Percentiles rank a stretch among this genome's conserved stretches.
Evolutionary conservation across 2,329 filamentous ascomycete species (phyloP).

Genomic region (Tolypocladium inflatum): DNA sequence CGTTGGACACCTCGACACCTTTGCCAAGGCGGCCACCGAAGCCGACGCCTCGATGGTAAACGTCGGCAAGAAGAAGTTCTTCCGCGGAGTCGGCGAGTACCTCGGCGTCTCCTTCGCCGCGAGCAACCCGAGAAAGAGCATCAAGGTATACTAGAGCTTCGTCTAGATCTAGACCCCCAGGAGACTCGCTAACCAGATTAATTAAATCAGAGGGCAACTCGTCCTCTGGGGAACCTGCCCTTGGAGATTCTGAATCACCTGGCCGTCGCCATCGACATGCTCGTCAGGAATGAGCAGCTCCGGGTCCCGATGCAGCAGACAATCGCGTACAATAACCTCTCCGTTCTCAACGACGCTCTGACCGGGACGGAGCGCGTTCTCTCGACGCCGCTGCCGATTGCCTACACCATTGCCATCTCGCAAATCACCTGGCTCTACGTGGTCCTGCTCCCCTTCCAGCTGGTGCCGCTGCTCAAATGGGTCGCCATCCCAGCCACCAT

Average conservation of each 20-base stretch:
- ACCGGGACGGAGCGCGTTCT: constrained; percentile 68
- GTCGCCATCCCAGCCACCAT: constrained; percentile 70
- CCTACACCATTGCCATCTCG: constrained; percentile 75
- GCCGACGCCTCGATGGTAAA: constrained; percentile 24
- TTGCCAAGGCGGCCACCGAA: constrained; percentile 47
- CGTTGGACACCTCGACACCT: constrained; percentile 64
- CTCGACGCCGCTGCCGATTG: constrained; percentile 72
- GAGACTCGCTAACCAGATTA: neutral
- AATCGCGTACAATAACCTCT: constrained; percentile 49
- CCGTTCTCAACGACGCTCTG: constrained; percentile 61
- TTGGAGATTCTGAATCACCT: constrained; percentile 72
- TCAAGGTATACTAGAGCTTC: too few species aligned
- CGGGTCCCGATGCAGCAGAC: constrained; percentile 50
- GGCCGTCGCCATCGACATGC: constrained; percentile 53
- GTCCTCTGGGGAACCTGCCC: constrained; percentile 73
- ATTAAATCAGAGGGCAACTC: constrained; percentile 39
- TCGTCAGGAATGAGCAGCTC: constrained; percentile 46
- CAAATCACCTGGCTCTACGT: constrained; percentile 86
- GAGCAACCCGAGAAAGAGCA: constrained; percentile 62
- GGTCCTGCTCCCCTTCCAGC: constrained; percentile 71
- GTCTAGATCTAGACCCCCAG: too few species aligned
- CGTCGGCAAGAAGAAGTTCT: constrained; percentile 35
- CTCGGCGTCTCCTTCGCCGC: constrained; percentile 68
- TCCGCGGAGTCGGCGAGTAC: constrained; percentile 61
- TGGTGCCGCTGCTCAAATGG: constrained; percentile 55